Evolutionary conservation across 495 filamentous ascomycete species (phyloP).

Genomic region (Aspergillus asperescens): DNA sequence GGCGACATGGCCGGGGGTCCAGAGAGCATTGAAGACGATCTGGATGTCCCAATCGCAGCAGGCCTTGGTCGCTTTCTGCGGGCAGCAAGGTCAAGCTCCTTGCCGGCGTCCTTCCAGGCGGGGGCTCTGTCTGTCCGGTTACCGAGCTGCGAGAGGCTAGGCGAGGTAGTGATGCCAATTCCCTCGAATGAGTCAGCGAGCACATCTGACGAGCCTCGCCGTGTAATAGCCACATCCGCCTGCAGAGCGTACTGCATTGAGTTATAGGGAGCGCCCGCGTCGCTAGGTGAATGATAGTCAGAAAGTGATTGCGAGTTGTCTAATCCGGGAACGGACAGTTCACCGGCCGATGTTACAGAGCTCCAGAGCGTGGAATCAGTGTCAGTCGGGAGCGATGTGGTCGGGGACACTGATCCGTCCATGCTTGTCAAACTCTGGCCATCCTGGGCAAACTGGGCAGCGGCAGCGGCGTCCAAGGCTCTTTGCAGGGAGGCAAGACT

Average conservation of each 20-base stretch:
- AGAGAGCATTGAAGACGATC: slow-evolving; percentile 32
- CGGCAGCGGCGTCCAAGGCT: slow-evolving; percentile 42
- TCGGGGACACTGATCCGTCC: slow-evolving; percentile 30
- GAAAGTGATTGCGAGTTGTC: slow-evolving; percentile 23
- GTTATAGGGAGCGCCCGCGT: slow-evolving; percentile 27
- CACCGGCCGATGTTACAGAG: slow-evolving; percentile 14
- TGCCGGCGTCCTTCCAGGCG: slow-evolving; percentile 37
- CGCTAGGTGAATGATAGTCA: slow-evolving; percentile 20
- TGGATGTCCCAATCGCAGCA: slow-evolving; percentile 47
- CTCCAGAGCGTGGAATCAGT: slow-evolving; percentile 8
- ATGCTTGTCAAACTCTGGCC: slow-evolving; percentile 5
- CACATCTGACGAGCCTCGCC: slow-evolving; percentile 41
- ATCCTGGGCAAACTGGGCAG: slow-evolving; percentile 31
- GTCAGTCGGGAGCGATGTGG: slow-evolving; percentile 27
- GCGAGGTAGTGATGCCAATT: slow-evolving; percentile 33
- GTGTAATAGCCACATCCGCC: slow-evolving; percentile 29
- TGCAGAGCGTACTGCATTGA: slow-evolving; percentile 36
- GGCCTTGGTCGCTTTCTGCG: slow-evolving; percentile 50
- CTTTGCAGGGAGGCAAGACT: slow-evolving; percentile 44
- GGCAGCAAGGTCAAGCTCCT: slow-evolving; percentile 50
- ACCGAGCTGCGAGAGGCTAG: slow-evolving; percentile 24
- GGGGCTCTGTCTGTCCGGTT: slow-evolving; percentile 22
- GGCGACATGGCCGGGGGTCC: slow-evolving; percentile 43
- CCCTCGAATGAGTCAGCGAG: slow-evolving; percentile 36
- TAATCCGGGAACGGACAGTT: slow-evolving; percentile 21